A percentile compares a stretch with the other conserved stretches of the same genome.
phyloP scores from a whole-genome alignment of 805 yeast species.

The Naumovozyma castellii region DNA sequence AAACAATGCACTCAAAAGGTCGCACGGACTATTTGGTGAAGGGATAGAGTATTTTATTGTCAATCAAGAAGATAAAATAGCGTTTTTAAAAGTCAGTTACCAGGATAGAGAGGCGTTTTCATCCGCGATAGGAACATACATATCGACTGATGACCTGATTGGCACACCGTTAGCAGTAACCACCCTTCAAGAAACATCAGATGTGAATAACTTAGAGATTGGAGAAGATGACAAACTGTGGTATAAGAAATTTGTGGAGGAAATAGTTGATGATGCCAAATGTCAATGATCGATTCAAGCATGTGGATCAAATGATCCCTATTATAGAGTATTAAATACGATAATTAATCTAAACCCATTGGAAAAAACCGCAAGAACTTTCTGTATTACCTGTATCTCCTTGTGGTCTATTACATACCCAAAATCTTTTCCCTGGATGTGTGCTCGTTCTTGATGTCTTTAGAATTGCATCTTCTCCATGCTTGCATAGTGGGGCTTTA shows the following conservation, averaged over 20 bases:
- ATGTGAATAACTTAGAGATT: conserved; percentile 19
- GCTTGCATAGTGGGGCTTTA: conserved; percentile 39
- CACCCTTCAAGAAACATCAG: conserved; percentile 16
- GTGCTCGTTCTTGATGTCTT: conserved; percentile 36
- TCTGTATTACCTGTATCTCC: conserved; percentile 24
- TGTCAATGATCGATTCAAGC: not conserved
- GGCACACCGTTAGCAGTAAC: conserved; percentile 20
- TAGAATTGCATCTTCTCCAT: conserved; percentile 37
- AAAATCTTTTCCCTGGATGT: conserved; percentile 43
- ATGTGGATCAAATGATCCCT: too few species aligned
- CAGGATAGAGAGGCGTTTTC: conserved; percentile 25
- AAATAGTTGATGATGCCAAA: conserved; percentile 8
- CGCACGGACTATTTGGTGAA: conserved; percentile 36
- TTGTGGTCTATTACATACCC: conserved; percentile 40
- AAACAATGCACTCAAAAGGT: conserved; percentile 27
- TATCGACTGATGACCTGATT: conserved; percentile 23
- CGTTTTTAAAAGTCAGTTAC: conserved; percentile 22
- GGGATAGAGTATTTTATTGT: conserved; percentile 31
- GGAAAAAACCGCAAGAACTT: conserved; percentile 43
- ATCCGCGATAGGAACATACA: conserved; percentile 28
- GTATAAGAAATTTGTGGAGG: conserved; percentile 17
- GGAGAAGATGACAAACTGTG: conserved; percentile 22
- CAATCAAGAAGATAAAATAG: conserved; percentile 15
- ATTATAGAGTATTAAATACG: too few species aligned
- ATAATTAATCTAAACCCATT: conserved; percentile 41